These are phyloP conservation scores for Diospyros kaki DNA, from an alignment of 148 eudicot species.

Conservation along the genomic window DNA sequence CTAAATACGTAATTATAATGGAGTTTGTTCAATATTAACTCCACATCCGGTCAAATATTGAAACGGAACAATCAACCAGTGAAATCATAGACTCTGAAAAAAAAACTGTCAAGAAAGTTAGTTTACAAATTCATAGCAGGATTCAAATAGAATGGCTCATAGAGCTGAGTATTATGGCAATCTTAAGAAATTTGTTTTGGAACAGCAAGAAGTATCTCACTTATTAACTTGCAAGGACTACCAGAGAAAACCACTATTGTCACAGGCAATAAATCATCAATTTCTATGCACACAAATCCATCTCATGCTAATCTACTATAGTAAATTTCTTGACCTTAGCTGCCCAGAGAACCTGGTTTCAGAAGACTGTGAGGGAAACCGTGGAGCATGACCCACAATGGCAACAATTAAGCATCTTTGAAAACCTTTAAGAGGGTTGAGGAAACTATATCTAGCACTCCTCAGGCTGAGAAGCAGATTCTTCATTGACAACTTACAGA, in stretches of 20 bases:
- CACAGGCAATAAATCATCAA: background rate
- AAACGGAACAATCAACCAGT: background rate
- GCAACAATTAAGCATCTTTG: no score
- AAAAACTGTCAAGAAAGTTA: background rate
- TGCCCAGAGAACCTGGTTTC: background rate
- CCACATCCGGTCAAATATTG: background rate
- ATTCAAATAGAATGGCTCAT: background rate
- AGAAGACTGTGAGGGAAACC: background rate
- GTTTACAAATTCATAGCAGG: background rate
- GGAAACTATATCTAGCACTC: no score
- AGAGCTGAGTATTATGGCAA: background rate
- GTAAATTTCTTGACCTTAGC: background rate
- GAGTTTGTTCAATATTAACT: background rate
- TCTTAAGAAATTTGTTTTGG: background rate
- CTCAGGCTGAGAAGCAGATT: no score
- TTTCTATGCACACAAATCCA: background rate
- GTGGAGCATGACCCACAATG: background rate
- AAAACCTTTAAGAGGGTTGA: no score
- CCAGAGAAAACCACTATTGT: background rate
- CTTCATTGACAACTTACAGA: no score
- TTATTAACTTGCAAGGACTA: background rate
- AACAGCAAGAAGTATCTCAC: background rate
- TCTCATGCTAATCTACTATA: background rate
- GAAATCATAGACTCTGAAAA: background rate
- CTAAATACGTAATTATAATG: background rate